These are phyloP conservation scores for Candida schatavii DNA, from an alignment of 805 yeast species.

Conservation along the genomic window DNA sequence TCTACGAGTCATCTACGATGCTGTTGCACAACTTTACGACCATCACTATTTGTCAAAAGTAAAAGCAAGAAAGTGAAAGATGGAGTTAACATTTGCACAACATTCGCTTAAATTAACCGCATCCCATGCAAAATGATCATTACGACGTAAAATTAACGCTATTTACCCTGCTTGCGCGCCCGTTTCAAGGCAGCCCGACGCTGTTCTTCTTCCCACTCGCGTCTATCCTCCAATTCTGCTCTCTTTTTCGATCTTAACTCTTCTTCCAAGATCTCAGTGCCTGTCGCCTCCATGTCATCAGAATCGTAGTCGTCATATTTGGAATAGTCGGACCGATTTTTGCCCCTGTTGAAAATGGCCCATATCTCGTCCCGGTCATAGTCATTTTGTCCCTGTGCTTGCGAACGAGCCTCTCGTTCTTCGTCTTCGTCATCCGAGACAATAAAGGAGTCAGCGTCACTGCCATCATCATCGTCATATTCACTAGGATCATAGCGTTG, in stretches of 20 bases:
- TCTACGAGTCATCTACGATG: no score
- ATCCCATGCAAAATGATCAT: no score
- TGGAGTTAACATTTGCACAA: no score
- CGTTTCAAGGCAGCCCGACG: conserved; percentile 30
- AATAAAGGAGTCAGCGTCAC: conserved; percentile 53
- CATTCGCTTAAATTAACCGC: no score
- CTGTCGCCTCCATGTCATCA: conserved; percentile 92
- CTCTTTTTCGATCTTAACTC: conserved; percentile 65
- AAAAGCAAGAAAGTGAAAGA: no score
- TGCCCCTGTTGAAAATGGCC: conserved; percentile 75
- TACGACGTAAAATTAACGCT: no score
- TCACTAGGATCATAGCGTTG: conserved; percentile 19
- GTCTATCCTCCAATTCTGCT: conserved; percentile 74
- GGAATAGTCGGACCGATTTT: conserved; percentile 42
- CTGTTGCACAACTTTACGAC: no score
- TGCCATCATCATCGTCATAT: conserved; percentile 43
- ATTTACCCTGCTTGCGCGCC: conserved; percentile 13
- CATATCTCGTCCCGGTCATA: conserved; percentile 87
- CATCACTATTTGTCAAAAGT: no score
- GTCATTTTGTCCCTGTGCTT: conserved; percentile 32
- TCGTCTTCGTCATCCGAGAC: conserved; percentile 52
- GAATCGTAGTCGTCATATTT: conserved; percentile 47
- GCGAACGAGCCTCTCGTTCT: conserved; percentile 18
- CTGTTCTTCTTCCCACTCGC: conserved; percentile 63
- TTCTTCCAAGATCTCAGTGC: conserved; percentile 81